These are phyloP conservation scores for Marasmius fiardii DNA, from an alignment of 1,284 basidiomycete genomes.

Conservation along the genomic window DNA sequence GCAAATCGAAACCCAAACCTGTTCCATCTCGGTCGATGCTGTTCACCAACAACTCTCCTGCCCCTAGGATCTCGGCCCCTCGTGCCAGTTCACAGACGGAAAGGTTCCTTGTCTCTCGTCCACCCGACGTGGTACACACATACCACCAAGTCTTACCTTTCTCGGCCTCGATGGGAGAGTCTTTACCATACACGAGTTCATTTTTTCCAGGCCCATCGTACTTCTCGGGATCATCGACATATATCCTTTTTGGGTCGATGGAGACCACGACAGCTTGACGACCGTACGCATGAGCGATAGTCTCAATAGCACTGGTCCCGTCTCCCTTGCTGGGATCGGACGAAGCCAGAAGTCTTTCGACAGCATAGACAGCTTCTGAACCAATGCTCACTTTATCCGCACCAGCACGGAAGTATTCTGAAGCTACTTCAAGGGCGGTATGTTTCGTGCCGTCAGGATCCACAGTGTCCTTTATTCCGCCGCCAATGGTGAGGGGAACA, in stretches of 20 bases:
- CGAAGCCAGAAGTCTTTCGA: conserved; percentile 72
- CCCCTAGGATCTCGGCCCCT: conserved; percentile 87
- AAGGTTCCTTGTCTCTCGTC: conserved; percentile 84
- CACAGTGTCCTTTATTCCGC: conserved; percentile 94
- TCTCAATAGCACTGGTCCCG: conserved; percentile 90
- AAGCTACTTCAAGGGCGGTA: conserved; percentile 91
- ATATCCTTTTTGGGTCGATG: conserved; percentile 90
- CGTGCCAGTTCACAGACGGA: conserved; percentile 90
- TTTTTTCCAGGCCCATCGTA: conserved; percentile 70
- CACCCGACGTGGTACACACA: conserved; percentile 95
- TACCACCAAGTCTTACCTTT: conserved; percentile 95
- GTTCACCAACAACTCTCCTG: conserved; percentile 95
- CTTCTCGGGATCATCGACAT: conserved; percentile 59
- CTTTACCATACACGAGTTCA: conserved; percentile 62
- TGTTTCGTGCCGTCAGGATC: conserved; percentile 93
- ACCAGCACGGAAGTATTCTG: conserved; percentile 94
- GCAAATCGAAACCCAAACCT: conserved; percentile 89
- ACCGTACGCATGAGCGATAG: conserved; percentile 91
- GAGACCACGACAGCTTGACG: conserved; percentile 97
- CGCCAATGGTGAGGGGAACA: conserved; percentile 98
- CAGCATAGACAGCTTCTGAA: conserved; percentile 91
- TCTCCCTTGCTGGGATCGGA: conserved; percentile 39
- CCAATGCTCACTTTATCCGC: conserved; percentile 99
- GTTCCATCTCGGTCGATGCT: conserved; percentile 97
- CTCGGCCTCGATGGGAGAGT: conserved; percentile 46